Evolutionary conservation across 345 rosid species (phyloP).

Genomic region (Populus pruinosa): DNA sequence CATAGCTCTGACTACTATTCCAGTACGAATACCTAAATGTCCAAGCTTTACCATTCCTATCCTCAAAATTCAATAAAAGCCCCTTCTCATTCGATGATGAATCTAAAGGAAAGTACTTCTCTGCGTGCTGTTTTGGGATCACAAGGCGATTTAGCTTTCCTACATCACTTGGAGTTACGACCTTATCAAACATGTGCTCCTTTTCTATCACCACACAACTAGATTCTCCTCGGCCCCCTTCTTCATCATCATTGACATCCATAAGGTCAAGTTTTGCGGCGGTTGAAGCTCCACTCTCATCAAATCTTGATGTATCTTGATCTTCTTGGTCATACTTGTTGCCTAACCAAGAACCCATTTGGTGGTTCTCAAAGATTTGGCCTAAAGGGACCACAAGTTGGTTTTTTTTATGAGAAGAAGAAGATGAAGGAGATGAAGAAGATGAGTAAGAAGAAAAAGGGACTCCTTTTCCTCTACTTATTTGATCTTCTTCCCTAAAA

Average conservation of each 20-base stretch:
- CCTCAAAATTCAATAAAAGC: slow-evolving; percentile 79
- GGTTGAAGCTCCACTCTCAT: neutral
- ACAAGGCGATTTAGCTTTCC: slow-evolving; percentile 63
- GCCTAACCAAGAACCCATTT: slow-evolving; percentile 39
- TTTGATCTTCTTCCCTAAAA: slow-evolving; percentile 26
- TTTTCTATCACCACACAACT: slow-evolving; percentile 29
- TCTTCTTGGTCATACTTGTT: slow-evolving; percentile 19
- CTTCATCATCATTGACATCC: slow-evolving; percentile 17
- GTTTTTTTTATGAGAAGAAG: slow-evolving; percentile 3
- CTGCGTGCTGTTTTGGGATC: slow-evolving; percentile 67
- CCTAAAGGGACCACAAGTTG: neutral
- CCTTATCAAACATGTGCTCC: slow-evolving; percentile 62
- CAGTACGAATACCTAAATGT: slow-evolving; percentile 88
- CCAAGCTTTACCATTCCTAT: slow-evolving; percentile 71
- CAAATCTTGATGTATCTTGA: slow-evolving; percentile 21
- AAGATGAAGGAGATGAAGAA: slow-evolving; percentile 12
- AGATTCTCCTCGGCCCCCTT: slow-evolving; percentile 16
- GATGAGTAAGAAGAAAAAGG: slow-evolving; percentile 30
- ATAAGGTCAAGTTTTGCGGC: slow-evolving; percentile 14
- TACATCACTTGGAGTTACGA: slow-evolving; percentile 63
- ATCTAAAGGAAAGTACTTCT: slow-evolving; percentile 81
- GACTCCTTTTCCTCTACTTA: slow-evolving; percentile 25
- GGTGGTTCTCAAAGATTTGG: slow-evolving; percentile 15
- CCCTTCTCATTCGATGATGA: slow-evolving; percentile 72
- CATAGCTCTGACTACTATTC: slow-evolving; percentile 97